phyloP scores from a whole-genome alignment of 371 early-diverging fungal species.

The Apophysomyces variabilis region DNA sequence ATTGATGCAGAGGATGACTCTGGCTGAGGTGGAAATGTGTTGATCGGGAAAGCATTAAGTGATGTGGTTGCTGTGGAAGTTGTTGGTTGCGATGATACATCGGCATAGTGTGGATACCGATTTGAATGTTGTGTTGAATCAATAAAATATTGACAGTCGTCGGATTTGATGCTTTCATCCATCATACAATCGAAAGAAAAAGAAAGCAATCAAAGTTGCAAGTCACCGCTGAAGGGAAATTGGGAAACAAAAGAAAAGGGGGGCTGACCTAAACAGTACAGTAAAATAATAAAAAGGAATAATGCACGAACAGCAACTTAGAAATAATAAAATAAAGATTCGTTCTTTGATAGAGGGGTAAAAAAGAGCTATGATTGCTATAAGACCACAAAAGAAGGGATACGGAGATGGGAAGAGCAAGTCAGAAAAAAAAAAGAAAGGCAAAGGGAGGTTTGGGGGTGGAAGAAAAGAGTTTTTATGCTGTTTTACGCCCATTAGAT shows the following conservation, averaged over 20 bases:
- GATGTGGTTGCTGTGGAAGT: conserved; percentile 9
- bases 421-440: conserved; percentile 3
- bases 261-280: background rate
- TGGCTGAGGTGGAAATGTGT: background rate
- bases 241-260: conserved; percentile 2
- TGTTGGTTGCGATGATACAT: conserved; percentile 1
- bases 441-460: background rate
- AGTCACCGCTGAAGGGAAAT: background rate
- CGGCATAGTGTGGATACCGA: conserved; percentile 3
- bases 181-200: conserved; percentile 3
- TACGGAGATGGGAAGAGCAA: conserved; percentile 1
- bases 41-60: conserved; percentile 8
- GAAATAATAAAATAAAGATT: no score
- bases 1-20: background rate
- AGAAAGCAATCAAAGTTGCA: conserved; percentile 9
- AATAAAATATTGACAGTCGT: conserved; percentile 2
- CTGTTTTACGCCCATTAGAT: background rate
- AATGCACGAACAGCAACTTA: no score
- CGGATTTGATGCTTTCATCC: background rate
- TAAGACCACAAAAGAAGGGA: background rate
- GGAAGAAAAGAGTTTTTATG: conserved; percentile 1
- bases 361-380: background rate
- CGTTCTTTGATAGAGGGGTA: no score
- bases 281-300: background rate
- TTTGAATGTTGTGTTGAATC: conserved; percentile 4